Evolutionary conservation across 768 basidiomycete genomes (phyloP).

Genomic region (Xerocomus spinulosus): DNA sequence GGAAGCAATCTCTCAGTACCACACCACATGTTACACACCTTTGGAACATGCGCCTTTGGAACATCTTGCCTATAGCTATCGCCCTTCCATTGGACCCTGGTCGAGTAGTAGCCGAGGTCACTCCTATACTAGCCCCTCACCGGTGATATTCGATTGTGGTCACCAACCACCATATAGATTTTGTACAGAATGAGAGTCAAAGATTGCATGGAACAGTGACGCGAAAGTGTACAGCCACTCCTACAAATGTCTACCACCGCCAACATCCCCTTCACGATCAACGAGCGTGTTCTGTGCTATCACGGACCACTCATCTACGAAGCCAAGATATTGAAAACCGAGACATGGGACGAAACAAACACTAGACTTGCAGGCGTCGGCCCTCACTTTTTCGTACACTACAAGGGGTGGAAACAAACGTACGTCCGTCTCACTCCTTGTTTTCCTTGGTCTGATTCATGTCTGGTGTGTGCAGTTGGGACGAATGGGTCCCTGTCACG

Average conservation of each 20-base stretch:
- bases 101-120: too few relatives aligned
- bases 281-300: slow-evolving; percentile 88
- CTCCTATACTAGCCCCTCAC: too few relatives aligned
- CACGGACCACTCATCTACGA: slow-evolving; percentile 96
- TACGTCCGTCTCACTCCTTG: slow-evolving; percentile 34
- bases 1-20: neutral
- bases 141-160: too few relatives aligned
- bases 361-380: slow-evolving; percentile 60
- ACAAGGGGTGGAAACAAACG: slow-evolving; percentile 99
- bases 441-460: neutral
- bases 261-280: slow-evolving; percentile 41
- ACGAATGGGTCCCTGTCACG: slow-evolving; percentile 87
- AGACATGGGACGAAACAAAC: slow-evolving; percentile 60
- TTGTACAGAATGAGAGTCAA: too few relatives aligned
- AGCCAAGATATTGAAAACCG: slow-evolving; percentile 78
- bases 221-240: too few relatives aligned
- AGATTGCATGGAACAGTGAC: too few relatives aligned
- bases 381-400: slow-evolving; percentile 91
- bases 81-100: too few relatives aligned
- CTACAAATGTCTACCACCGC: neutral
- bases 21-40: neutral
- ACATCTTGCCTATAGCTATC: too few relatives aligned
- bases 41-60: neutral
- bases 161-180: too few relatives aligned
- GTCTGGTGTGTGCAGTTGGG: slow-evolving; percentile 59